Percentiles rank a stretch among this genome's conserved stretches.
Evolutionary conservation across 177 flowering plant genomes (phyloP).

Genomic region (Vitis hybrid): DNA sequence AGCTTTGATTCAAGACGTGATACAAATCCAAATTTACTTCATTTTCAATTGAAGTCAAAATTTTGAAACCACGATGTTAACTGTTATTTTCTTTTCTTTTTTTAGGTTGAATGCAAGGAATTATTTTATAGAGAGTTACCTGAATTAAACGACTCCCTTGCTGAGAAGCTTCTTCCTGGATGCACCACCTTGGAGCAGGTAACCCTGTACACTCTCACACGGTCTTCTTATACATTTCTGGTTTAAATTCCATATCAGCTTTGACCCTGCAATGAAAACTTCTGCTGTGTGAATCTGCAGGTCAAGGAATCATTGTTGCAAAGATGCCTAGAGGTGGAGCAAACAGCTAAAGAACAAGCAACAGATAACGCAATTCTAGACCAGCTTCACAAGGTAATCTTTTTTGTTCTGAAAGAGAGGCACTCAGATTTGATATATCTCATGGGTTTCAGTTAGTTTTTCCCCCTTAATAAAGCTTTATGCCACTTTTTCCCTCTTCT

Average conservation of each 20-base stretch:
- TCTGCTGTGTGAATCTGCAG: constrained; percentile 34
- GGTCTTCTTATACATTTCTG: neutral
- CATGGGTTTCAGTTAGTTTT: neutral
- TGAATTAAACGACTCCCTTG: constrained; percentile 71
- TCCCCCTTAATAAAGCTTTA: neutral
- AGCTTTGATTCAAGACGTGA: neutral
- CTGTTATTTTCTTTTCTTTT: neutral
- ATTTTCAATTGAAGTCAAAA: neutral
- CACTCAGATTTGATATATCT: neutral
- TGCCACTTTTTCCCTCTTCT: neutral
- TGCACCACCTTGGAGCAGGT: constrained; percentile 76
- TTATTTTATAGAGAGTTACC: constrained; percentile 87
- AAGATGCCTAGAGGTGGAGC: constrained; percentile 73
- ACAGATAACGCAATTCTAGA: constrained; percentile 96
- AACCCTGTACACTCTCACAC: neutral
- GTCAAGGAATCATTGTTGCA: constrained; percentile 64
- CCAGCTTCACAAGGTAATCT: constrained; percentile 70
- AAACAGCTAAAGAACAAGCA: constrained; percentile 92
- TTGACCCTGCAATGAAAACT: neutral
- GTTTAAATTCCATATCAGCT: neutral
- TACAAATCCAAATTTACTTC: neutral
- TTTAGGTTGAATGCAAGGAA: constrained; percentile 88
- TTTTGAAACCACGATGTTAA: neutral
- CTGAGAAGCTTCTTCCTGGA: constrained; percentile 79
- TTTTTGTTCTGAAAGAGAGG: neutral